These are phyloP conservation scores for Diaporthe sp. DNA, from an alignment of 2,329 filamentous ascomycete species.

Conservation along the genomic window DNA sequence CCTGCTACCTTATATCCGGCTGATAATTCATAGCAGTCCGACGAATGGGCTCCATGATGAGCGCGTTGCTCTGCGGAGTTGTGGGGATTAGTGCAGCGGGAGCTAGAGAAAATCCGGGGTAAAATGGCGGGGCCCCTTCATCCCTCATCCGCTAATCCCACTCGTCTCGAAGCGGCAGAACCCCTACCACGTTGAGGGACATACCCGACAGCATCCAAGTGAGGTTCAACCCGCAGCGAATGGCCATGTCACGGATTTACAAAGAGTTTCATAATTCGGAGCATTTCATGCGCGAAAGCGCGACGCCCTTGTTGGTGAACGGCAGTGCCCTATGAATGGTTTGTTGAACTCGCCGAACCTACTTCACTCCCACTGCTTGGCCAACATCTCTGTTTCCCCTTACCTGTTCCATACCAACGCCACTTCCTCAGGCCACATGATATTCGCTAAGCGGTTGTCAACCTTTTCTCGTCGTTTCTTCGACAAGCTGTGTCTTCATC, in stretches of 20 bases:
- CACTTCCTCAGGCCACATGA: neutral
- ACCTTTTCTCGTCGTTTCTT: no score
- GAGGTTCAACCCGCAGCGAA: neutral
- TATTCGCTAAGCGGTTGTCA: no score
- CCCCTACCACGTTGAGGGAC: neutral
- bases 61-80: neutral
- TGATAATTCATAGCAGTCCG: neutral
- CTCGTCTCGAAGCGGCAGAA: neutral
- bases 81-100: neutral
- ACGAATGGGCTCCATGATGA: neutral
- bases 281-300: neutral
- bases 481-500: no score
- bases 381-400: neutral
- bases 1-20: neutral
- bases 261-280: neutral
- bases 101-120: constrained; percentile 13
- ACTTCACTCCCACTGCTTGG: neutral
- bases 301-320: neutral
- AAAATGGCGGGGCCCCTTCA: neutral
- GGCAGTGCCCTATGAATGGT: neutral
- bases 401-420: neutral
- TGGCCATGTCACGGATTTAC: neutral
- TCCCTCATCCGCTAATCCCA: neutral
- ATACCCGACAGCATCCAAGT: constrained; percentile 1
- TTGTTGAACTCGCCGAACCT: neutral